These are phyloP conservation scores for Medicago truncatula DNA, from an alignment of 306 rosid genomes.

Conservation along the genomic window DNA sequence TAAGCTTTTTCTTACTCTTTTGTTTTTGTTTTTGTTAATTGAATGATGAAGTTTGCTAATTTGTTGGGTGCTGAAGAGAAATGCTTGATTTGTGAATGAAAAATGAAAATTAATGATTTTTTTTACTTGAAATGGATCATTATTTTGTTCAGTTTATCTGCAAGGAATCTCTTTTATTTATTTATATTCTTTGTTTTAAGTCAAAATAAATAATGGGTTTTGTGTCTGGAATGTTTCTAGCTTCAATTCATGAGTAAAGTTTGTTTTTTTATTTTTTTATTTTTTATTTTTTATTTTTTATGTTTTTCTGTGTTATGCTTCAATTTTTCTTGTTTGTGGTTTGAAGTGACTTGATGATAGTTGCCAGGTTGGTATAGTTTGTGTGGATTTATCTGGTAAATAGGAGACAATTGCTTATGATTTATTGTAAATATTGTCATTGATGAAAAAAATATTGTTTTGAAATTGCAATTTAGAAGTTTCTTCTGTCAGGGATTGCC, in stretches of 20 bases:
- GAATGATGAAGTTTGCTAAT: constrained; percentile 2
- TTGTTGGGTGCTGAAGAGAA: constrained; percentile 32
- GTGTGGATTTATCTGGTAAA: constrained; percentile 15
- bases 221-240: not conserved
- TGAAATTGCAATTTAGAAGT: constrained; percentile 29
- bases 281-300: too few relatives aligned
- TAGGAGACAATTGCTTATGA: not conserved
- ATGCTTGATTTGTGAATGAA: constrained; percentile 35
- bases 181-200: not conserved
- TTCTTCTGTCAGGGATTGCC: constrained; percentile 22
- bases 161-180: constrained; percentile 10
- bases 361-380: constrained; percentile 7
- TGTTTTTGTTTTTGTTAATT: constrained; percentile 35
- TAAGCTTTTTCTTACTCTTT: constrained; percentile 4
- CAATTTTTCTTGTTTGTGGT: constrained; percentile 35
- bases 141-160: constrained; percentile 45
- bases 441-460: constrained; percentile 10
- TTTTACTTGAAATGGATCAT: constrained; percentile 31
- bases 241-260: constrained; percentile 31
- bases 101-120: not conserved
- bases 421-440: constrained; percentile 12
- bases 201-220: constrained; percentile 21
- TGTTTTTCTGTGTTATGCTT: constrained; percentile 3
- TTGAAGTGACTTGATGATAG: constrained; percentile 38
- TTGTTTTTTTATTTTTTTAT: too few relatives aligned